These are phyloP conservation scores for Ceratocystis eucalypticola DNA, from an alignment of 2,329 filamentous ascomycete genomes.

Conservation along the genomic window DNA sequence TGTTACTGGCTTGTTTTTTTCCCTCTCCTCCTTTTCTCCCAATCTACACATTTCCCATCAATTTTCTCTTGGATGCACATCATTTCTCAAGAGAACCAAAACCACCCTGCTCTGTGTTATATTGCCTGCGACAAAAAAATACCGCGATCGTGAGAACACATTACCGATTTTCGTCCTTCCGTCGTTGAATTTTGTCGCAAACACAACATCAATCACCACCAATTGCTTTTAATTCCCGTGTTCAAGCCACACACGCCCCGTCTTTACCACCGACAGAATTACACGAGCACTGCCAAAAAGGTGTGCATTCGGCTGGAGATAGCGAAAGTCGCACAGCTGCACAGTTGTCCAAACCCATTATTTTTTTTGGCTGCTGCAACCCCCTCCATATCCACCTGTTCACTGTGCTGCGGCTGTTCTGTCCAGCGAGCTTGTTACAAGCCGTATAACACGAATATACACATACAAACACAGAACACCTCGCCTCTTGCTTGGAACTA, in stretches of 20 bases:
- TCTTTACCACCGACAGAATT: not conserved
- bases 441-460: not conserved
- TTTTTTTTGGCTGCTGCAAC: not conserved
- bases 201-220: not conserved
- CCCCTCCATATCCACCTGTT: not conserved
- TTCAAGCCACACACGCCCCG: not conserved
- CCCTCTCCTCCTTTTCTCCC: conserved; percentile 6
- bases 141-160: conserved; percentile 12
- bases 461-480: not conserved
- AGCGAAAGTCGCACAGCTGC: conserved; percentile 3
- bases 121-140: conserved; percentile 1
- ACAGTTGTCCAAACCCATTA: not conserved
- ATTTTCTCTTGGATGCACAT: conserved; percentile 4
- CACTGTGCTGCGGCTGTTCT: not conserved
- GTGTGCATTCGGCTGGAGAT: conserved; percentile 2
- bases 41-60: not conserved
- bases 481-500: not conserved
- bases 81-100: not conserved
- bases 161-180: conserved; percentile 7
- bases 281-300: not conserved
- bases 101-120: conserved; percentile 7
- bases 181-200: conserved; percentile 6
- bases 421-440: not conserved
- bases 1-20: conserved; percentile 6
- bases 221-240: not conserved